Evolutionary conservation across 192 early-diverging fungal genomes (phyloP), one percentile per base, ranked within the genome.

Genomic region (Cetraspora pellucida): DNA sequence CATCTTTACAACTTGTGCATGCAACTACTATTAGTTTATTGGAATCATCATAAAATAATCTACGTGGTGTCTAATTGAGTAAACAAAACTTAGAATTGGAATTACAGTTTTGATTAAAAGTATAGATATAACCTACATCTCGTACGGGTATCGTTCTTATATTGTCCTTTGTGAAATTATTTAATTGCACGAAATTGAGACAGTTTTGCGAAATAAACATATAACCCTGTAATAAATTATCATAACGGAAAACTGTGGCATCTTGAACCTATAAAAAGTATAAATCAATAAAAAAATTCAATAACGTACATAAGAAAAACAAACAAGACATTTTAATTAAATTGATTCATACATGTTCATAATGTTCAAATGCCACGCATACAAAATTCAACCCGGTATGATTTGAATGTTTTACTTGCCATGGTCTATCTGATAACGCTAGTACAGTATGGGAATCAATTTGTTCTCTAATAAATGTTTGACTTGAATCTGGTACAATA

Each of bases 131-230:
- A 71, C 69, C 10, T 52, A 71, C 69, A 50, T 71, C 69, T 27
- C 19, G 6, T 6, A 71, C 17, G 27, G 8, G 9, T 25, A 71
- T 71, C 0, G 46, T 71, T 37, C 44, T 27, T 14, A 71, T 54
- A 37, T 71, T 54, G n/a, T 49, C 52, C 43, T 71, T 71, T 25
- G 28, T 71, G 17, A 49, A 37, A 54, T 37, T 52, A 55, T 54
- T 54, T 21, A 71, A 54, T 71, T 71, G 45, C 8, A 71, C 47
- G n/a, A 71, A 71, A 71, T 71, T 54, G 17, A 71, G 50, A 50
- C 69, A 71, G n/a, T 71, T 28, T n/a, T 71, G 49, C 13, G 46
- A 28, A 52, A 71, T 31, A 28, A 71, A 54, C 69, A 71, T 71
- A 52, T 71, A 71, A 10, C 25, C 21, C 25, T 71, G 47, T 10